phyloP scores from a whole-genome alignment of 2,329 filamentous ascomycete species.

The Drechslerella stenobrocha region DNA sequence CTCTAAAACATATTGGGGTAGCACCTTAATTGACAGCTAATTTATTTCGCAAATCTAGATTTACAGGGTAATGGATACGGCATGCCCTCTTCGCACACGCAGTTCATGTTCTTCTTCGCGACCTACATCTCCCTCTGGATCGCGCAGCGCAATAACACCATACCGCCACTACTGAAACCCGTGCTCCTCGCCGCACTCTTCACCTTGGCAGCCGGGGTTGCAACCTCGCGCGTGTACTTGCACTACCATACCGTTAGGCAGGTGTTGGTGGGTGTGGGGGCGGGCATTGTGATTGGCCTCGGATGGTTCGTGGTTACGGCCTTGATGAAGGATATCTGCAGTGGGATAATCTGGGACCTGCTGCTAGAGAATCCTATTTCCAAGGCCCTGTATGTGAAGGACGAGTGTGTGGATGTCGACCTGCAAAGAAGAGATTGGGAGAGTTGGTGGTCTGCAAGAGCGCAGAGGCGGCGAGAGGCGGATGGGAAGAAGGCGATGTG shows the following conservation, averaged over 20 bases:
- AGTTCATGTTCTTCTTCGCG: conserved; percentile 92
- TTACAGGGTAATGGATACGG: conserved; percentile 91
- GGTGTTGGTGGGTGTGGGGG: conserved; percentile 75
- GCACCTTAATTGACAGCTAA: conserved; percentile 5
- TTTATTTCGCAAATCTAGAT: conserved; percentile 11
- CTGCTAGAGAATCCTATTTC: conserved; percentile 68
- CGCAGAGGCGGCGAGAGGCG: conserved; percentile 54
- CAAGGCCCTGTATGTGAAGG: conserved; percentile 72
- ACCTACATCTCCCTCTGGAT: conserved; percentile 83
- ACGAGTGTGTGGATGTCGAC: conserved; percentile 85
- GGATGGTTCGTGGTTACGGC: conserved; percentile 77
- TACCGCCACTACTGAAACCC: conserved; percentile 55
- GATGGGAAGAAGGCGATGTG: conserved; percentile 14
- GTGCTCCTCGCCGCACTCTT: conserved; percentile 63
- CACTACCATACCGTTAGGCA: conserved; percentile 89
- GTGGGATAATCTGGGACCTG: conserved; percentile 56
- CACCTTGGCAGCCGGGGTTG: conserved; percentile 68
- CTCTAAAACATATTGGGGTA: no score
- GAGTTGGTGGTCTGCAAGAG: conserved; percentile 69
- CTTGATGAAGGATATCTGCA: conserved; percentile 60
- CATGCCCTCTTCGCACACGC: conserved; percentile 93
- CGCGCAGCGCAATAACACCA: conserved; percentile 73
- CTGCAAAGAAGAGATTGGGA: conserved; percentile 90
- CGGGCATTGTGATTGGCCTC: conserved; percentile 71
- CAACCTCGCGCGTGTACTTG: conserved; percentile 82